These are phyloP conservation scores for Aquilaria sinensis DNA, from an alignment of 345 rosid genomes.

Conservation along the genomic window DNA sequence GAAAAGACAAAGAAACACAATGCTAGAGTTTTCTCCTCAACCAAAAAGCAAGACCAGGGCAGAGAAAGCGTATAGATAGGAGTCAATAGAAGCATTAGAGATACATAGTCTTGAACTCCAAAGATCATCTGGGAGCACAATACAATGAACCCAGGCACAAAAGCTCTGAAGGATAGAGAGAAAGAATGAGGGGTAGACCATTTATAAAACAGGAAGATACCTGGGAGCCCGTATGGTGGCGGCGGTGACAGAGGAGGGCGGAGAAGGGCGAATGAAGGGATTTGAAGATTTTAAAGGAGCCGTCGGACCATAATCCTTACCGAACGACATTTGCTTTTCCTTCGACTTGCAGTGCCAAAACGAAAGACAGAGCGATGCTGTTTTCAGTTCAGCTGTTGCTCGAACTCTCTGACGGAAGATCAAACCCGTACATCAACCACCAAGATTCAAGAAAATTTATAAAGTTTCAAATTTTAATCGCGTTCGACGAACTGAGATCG, in stretches of 20 bases:
- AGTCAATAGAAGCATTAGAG: not conserved
- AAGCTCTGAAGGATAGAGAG: not conserved
- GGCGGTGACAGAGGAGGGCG: constrained; percentile 18
- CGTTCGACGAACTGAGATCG: too few species aligned
- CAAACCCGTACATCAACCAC: too few species aligned
- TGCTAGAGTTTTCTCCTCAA: not conserved
- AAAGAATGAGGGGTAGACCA: not conserved
- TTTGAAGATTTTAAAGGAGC: constrained; percentile 12
- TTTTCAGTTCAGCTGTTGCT: not conserved
- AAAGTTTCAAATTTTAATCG: too few species aligned
- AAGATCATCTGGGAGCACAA: not conserved
- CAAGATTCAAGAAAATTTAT: too few species aligned
- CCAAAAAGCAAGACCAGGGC: not conserved
- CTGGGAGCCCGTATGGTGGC: constrained; percentile 15
- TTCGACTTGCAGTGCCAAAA: not conserved
- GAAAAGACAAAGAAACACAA: not conserved
- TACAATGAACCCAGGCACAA: not conserved
- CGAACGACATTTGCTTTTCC: constrained; percentile 31
- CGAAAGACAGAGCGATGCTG: not conserved
- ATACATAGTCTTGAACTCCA: not conserved
- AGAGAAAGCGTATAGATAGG: not conserved
- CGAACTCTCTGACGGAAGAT: too few species aligned
- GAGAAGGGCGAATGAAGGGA: constrained; percentile 24
- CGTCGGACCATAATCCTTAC: constrained; percentile 41
- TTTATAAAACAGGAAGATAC: constrained; percentile 11